Base-by-base conservation (phyloP, 768 basidiomycete species). In the Amanita pallidorosea region DNA sequence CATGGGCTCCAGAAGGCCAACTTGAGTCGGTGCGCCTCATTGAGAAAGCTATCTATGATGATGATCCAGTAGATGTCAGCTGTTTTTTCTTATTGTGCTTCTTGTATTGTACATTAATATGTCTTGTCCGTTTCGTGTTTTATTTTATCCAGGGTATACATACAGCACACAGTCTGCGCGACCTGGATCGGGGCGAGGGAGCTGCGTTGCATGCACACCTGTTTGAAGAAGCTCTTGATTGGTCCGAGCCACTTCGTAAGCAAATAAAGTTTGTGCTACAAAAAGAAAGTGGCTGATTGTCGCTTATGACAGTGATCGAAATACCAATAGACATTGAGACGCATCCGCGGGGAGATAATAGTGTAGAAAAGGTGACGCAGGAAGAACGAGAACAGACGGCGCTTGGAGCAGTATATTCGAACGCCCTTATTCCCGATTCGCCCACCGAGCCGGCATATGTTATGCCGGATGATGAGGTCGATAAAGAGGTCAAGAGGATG, bases 1-100 rank as follows among this genome's bases (percentile, higher is more conserved):
- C 80, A 27, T 91, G 88, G 84, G 79, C 84, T 34, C 72, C 85
- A 36, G 87, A 88, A 55, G 75, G 71, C 61, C 70, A 78, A 64
- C 80, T 92, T 57, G 85, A 82, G 70, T 71, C 77, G 60, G 73
- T 92, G 65, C 81, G 79, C 66, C 66, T 81, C 64, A 92, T 92
- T 69, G 87, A 90, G 70, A 79, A 77, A 61, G 88, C 90, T 56
- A 72, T 90, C 59, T 92, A 92, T 70, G 90, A 90, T 59, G 89
- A 90, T 66, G 90, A 91, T 73, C 79, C 81, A 60, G 73, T 78
- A 72, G 84, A 87, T 76, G 89, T 90, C 78, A 82, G 87, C 79
- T 59, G 60, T 59, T 58, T 70, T 69, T 64, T 70, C 66, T 62
- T 66, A 64, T 66, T 65, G 66, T 54, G 45, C 27, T 51, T 57